Percentiles rank a stretch among this genome's conserved stretches.
Conservation (phyloP, 1,284 basidiomycete genomes). For the Malassezia brasiliensis region DNA sequence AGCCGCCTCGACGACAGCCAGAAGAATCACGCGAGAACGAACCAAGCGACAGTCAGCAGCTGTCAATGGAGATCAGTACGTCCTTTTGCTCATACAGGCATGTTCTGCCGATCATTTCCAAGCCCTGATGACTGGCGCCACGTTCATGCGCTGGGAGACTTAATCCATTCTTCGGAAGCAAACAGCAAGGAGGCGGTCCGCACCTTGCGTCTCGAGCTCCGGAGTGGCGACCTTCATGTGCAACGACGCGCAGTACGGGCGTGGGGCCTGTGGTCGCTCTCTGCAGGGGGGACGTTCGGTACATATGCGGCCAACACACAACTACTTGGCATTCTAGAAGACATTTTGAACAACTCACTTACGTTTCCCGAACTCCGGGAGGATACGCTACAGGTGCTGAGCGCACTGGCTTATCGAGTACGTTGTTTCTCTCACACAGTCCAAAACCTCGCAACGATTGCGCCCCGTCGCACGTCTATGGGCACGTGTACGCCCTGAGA, state of each 20-base stretch:
- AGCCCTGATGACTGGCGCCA: slow-evolving; percentile 1
- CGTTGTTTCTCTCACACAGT: not conserved
- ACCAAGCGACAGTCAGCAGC: not conserved
- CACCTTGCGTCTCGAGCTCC: not conserved
- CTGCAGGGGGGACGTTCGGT: not conserved
- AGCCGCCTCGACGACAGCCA: no score
- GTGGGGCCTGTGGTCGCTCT: slow-evolving; percentile 16
- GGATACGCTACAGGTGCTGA: slow-evolving; percentile 5
- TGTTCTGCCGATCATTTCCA: slow-evolving; percentile 4
- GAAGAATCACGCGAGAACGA: not conserved
- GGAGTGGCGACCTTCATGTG: not conserved
- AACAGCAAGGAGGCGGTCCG: slow-evolving; percentile 11
- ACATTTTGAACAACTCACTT: not conserved
- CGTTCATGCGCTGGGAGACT: slow-evolving; percentile 12
- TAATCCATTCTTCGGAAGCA: not conserved
- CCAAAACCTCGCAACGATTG: not conserved
- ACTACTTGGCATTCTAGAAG: slow-evolving; percentile 2
- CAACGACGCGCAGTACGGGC: slow-evolving; percentile 14
- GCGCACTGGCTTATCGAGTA: slow-evolving; percentile 6
- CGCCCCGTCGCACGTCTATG: slow-evolving; percentile 7
- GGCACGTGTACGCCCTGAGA: slow-evolving; percentile 7
- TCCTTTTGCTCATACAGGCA: not conserved
- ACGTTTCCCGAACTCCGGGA: slow-evolving; percentile 1
- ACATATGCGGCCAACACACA: not conserved
- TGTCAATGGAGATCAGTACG: not conserved